Conservation (phyloP, 1,139 yeast species). For the Ogataea hybrid region DNA sequence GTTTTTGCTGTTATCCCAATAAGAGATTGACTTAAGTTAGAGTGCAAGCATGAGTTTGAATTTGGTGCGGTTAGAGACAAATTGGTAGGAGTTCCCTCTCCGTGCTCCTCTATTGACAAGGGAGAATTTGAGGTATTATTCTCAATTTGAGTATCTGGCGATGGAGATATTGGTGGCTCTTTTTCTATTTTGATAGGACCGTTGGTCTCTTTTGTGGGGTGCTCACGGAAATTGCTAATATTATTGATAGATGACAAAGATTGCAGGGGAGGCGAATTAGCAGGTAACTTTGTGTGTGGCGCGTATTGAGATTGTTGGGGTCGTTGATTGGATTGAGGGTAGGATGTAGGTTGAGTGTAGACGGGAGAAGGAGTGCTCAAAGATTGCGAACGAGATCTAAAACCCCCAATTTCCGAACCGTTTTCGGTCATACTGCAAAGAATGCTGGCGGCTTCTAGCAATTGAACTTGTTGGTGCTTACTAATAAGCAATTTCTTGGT, state of each 20-base stretch:
- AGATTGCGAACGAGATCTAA: constrained; percentile 18
- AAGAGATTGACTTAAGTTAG: neutral
- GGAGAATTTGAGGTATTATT: constrained; percentile 12
- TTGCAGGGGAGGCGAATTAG: neutral
- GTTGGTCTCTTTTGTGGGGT: neutral
- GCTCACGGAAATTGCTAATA: constrained; percentile 2
- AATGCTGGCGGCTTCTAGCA: constrained; percentile 84
- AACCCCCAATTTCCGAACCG: constrained; percentile 15
- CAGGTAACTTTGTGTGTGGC: neutral
- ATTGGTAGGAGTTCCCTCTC: no score
- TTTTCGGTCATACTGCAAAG: constrained; percentile 76
- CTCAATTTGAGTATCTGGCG: constrained; percentile 14
- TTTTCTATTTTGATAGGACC: neutral
- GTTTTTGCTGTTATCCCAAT: constrained; percentile 4
- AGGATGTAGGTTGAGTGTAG: neutral
- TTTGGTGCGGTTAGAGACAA: constrained; percentile 5
- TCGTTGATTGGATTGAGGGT: neutral
- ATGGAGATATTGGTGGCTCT: constrained; percentile 12
- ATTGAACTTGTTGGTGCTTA: constrained; percentile 90
- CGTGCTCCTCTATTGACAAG: constrained; percentile 11
- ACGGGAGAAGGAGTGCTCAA: constrained; percentile 18
- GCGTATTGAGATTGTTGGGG: constrained; percentile 11
- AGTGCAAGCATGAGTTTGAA: constrained; percentile 2
- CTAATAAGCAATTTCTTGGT: constrained; percentile 76
- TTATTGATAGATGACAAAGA: constrained; percentile 9